These are phyloP conservation scores for Adansonia digitata DNA, from an alignment of 345 rosid species.

Conservation along the genomic window DNA sequence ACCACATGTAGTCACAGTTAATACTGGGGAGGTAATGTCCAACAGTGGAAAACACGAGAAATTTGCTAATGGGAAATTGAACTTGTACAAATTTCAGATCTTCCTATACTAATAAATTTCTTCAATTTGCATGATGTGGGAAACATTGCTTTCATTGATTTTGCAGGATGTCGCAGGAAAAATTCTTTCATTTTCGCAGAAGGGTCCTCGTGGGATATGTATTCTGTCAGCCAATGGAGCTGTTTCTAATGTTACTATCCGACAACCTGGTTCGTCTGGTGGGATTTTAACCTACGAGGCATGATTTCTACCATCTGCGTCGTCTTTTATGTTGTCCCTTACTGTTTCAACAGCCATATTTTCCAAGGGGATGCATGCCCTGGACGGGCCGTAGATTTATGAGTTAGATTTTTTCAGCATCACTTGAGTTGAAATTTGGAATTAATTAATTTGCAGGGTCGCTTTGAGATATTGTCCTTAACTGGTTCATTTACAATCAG, in stretches of 20 bases:
- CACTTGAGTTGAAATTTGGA: not conserved
- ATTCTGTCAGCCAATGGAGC: slow-evolving; percentile 66
- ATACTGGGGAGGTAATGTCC: slow-evolving; percentile 54
- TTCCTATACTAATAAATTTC: no score
- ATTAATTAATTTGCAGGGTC: slow-evolving; percentile 44
- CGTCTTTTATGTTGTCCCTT: no score
- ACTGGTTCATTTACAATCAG: slow-evolving; percentile 37
- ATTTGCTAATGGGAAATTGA: not conserved
- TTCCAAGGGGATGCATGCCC: no score
- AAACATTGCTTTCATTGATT: no score
- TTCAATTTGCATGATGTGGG: no score
- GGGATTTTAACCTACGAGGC: slow-evolving; percentile 17
- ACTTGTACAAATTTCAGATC: no score
- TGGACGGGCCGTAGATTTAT: no score
- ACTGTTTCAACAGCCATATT: no score
- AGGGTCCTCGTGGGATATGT: slow-evolving; percentile 52
- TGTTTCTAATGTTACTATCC: slow-evolving; percentile 56
- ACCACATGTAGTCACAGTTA: slow-evolving; percentile 46
- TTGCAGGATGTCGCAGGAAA: slow-evolving; percentile 59
- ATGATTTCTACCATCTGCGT: not conserved
- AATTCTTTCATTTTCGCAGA: slow-evolving; percentile 45
- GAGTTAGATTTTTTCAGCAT: not conserved
- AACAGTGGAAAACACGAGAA: not conserved
- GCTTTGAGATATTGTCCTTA: slow-evolving; percentile 55
- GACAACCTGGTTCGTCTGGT: slow-evolving; percentile 45